These are phyloP conservation scores for Endoconidiophora polonica DNA, from an alignment of 2,329 filamentous ascomycete species.

Conservation along the genomic window DNA sequence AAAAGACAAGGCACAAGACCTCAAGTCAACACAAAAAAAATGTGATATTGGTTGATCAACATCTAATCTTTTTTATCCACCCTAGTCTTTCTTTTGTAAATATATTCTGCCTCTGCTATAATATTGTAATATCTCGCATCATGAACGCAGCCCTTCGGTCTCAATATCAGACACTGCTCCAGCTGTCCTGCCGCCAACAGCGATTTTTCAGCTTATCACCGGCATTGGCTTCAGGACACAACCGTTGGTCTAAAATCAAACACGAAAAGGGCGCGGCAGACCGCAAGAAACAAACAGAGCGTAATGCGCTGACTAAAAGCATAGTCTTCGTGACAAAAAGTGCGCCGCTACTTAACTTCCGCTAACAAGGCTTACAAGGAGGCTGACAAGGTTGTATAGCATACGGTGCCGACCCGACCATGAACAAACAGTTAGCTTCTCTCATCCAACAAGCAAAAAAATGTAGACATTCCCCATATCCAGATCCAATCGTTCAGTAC, in stretches of 20 bases:
- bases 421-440: slow-evolving; percentile 60
- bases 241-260: slow-evolving; percentile 89
- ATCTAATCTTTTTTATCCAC: too few species aligned
- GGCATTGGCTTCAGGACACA: slow-evolving; percentile 54
- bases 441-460: slow-evolving; percentile 67
- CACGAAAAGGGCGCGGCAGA: slow-evolving; percentile 88
- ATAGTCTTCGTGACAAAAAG: slow-evolving; percentile 62
- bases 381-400: not conserved
- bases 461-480: slow-evolving; percentile 24
- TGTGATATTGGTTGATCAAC: too few species aligned
- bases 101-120: not conserved
- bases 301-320: slow-evolving; percentile 50
- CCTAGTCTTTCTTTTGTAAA: not conserved
- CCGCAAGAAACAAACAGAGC: slow-evolving; percentile 55
- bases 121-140: too few species aligned
- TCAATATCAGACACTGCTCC: too few species aligned
- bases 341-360: slow-evolving; percentile 18
- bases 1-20: too few species aligned
- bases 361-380: too few species aligned
- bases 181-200: not conserved
- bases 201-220: slow-evolving; percentile 5
- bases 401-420: slow-evolving; percentile 27
- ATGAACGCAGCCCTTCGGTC: too few species aligned
- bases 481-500: slow-evolving; percentile 14
- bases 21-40: too few species aligned